Percentiles rank a stretch among this genome's conserved stretches.
phyloP scores from a whole-genome alignment of 78 protist genomes.

The Polysphondylium violaceum region DNA sequence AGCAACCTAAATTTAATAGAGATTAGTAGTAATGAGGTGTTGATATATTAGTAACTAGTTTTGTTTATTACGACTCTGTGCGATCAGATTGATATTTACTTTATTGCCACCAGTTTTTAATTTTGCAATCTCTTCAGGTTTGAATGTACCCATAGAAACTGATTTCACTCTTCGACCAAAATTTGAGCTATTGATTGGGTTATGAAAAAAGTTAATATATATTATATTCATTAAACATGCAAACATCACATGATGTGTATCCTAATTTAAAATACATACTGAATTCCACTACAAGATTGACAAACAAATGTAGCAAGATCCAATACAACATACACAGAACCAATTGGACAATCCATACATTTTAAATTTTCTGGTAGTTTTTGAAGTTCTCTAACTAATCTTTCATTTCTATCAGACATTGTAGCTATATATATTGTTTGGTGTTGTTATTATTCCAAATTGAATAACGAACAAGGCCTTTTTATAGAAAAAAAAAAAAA shows the following conservation, averaged over 20 bases:
- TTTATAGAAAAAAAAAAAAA: no score
- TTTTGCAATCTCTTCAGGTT: slow-evolving; percentile 81
- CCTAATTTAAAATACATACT: slow-evolving; percentile 35
- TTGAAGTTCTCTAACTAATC: slow-evolving; percentile 66
- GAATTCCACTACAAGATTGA: slow-evolving; percentile 85
- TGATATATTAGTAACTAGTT: background rate
- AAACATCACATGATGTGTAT: background rate
- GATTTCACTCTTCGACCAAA: slow-evolving; percentile 81
- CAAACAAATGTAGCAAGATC: slow-evolving; percentile 84
- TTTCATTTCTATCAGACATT: slow-evolving; percentile 53
- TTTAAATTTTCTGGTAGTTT: slow-evolving; percentile 75
- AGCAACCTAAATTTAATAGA: slow-evolving; percentile 35
- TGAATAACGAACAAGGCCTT: no score
- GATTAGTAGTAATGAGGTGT: background rate
- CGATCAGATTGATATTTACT: background rate
- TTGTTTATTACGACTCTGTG: background rate
- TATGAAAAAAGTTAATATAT: background rate
- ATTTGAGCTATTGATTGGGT: slow-evolving; percentile 28
- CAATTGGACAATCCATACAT: slow-evolving; percentile 84
- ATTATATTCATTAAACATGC: background rate
- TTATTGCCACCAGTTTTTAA: slow-evolving; percentile 76
- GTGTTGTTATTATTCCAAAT: no score
- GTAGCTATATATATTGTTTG: background rate
- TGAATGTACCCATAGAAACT: slow-evolving; percentile 82
- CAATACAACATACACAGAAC: slow-evolving; percentile 73